A percentile compares a stretch with the other conserved stretches of the same genome.
These are phyloP conservation scores for Pistacia vera DNA, from an alignment of 345 rosid species.

Conservation along the genomic window DNA sequence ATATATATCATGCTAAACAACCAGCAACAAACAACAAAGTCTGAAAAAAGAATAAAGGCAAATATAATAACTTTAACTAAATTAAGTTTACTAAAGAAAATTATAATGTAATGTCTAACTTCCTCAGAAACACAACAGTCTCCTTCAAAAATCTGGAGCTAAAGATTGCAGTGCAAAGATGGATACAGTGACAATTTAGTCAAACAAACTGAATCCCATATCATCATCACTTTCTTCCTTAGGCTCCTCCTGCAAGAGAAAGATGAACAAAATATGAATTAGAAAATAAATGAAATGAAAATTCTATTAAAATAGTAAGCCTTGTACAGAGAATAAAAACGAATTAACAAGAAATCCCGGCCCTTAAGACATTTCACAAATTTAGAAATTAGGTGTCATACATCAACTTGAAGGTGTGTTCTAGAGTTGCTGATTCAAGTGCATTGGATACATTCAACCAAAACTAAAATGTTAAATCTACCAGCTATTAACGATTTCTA, in stretches of 20 bases:
- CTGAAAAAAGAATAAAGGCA: neutral
- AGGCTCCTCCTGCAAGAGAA: slow-evolving; percentile 24
- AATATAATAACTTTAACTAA: neutral
- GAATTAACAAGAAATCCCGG: neutral
- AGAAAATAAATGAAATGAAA: neutral
- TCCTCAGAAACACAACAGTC: neutral
- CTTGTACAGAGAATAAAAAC: neutral
- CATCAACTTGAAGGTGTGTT: neutral
- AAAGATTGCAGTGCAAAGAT: neutral
- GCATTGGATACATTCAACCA: neutral
- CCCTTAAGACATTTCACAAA: neutral
- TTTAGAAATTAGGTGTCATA: neutral
- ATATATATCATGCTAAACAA: no score
- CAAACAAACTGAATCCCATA: slow-evolving; percentile 35
- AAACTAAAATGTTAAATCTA: neutral
- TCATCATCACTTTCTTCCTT: slow-evolving; percentile 36
- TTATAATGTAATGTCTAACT: neutral
- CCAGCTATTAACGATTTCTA: neutral
- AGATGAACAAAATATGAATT: neutral
- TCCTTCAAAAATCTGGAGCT: neutral
- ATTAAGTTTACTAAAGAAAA: neutral
- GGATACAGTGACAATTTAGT: neutral
- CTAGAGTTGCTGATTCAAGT: neutral
- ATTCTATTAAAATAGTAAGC: neutral
- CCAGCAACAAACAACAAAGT: no score